Base-by-base conservation (phyloP, 768 basidiomycete species). In the Mycena olivaceomarginata region DNA sequence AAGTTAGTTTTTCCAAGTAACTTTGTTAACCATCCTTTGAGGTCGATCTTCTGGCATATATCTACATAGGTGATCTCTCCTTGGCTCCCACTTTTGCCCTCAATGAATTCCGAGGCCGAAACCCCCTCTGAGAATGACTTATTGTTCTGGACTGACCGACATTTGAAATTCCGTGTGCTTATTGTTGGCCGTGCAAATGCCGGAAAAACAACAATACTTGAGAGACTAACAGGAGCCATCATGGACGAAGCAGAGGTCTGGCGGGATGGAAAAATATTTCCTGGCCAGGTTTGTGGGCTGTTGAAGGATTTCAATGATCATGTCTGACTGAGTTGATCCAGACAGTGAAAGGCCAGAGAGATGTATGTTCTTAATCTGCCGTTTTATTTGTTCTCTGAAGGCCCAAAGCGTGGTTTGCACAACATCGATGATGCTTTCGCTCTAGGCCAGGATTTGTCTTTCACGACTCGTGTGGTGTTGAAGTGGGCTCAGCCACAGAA, bases 331-430 rank as follows among this genome's bases (percentile, higher is more conserved):
- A 25, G 25, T 25, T 25, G 25, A 25, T 25, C 25, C 25, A 25
- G 25, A 25, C 25, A 25, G 25, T 25, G 25, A 25, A 25, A 25
- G 25, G 25, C 25, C 25, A 25, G 25, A 25, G 25, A 25, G 45
- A 4, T 45, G 45, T 45, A 45, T 20, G 64, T 65, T 20, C 48
- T 46, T 40, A 25, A 12, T 13, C 22, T 25, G 20, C 4, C 41
- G 1, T 65, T 25, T 15, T 15, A 13, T 45, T 43, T 5, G n/a
- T 46, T 20, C 22, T 65, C 43, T 51, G 18, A 51, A 51, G 64
- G 64, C n/a, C n/a, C 16, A 65, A 15, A 65, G 64, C 41, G 64
- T n/a, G 64, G 64, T 65, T 65, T 65, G 12, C 64, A 65, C 64
- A 65, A 63, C 20, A n/a, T 63, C 8, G 40, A 63, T n/a, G 40